Evolutionary conservation across 768 basidiomycete species (phyloP).

Genomic region (Pisolithus orientalis): DNA sequence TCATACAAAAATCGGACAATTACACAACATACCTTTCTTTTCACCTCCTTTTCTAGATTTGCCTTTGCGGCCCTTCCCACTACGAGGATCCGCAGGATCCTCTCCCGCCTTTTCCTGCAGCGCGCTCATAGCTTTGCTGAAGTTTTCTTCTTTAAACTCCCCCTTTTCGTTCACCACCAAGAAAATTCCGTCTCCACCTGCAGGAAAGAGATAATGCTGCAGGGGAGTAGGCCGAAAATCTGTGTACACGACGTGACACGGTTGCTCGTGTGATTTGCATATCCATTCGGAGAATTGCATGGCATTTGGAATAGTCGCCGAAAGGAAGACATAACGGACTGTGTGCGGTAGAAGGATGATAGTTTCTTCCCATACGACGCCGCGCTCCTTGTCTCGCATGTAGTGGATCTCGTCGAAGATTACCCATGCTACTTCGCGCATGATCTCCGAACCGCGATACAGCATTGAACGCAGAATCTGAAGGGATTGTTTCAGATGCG

Average conservation of each 20-base stretch:
- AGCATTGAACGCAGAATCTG: constrained; percentile 98
- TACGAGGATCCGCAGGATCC: constrained; percentile 82
- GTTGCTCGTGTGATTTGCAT: constrained; percentile 93
- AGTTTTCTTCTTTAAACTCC: constrained; percentile 95
- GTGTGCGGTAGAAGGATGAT: constrained; percentile 95
- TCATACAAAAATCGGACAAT: not conserved
- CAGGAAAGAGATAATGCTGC: constrained; percentile 97
- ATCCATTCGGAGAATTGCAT: constrained; percentile 99
- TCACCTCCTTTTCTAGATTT: constrained; percentile 92
- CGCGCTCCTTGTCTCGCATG: constrained; percentile 99
- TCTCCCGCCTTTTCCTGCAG: constrained; percentile 80
- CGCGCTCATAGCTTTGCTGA: constrained; percentile 95
- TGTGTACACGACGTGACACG: constrained; percentile 98
- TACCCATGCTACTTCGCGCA: constrained; percentile 99
- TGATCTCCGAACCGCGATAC: constrained; percentile 96
- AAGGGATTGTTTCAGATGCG: not conserved
- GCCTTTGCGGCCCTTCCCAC: constrained; percentile 85
- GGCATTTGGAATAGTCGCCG: constrained; percentile 97
- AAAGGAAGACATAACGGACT: constrained; percentile 97
- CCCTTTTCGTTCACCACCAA: constrained; percentile 98
- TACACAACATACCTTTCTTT: constrained; percentile 61
- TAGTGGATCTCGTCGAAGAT: constrained; percentile 99
- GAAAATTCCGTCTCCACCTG: constrained; percentile 94
- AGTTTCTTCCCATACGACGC: constrained; percentile 99
- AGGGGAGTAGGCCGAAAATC: constrained; percentile 97